Percentiles rank a stretch among this genome's conserved stretches.
Evolutionary conservation across 2,329 filamentous ascomycete genomes (phyloP).

Genomic region (Alternaria alternata): DNA sequence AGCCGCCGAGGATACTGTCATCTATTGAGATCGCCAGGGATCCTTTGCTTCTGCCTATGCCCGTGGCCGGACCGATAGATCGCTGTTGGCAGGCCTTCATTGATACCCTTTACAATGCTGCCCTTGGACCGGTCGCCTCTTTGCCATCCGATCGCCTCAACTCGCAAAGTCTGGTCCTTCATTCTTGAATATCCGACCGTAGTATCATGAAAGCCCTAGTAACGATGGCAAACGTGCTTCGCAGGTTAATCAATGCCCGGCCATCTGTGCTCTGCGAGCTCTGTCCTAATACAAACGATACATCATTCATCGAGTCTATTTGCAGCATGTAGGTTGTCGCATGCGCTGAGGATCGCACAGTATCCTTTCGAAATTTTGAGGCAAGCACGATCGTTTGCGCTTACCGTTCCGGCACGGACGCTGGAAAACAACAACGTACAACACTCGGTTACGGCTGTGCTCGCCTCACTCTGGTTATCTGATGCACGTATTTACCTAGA

Average conservation of each 20-base stretch:
- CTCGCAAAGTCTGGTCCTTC: background rate
- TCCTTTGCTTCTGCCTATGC: background rate
- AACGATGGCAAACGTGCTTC: background rate
- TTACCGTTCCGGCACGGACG: constrained; percentile 26
- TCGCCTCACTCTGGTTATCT: constrained; percentile 2
- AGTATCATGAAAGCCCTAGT: background rate
- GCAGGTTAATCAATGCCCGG: background rate
- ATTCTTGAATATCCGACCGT: background rate
- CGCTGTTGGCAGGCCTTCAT: background rate
- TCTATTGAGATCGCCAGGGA: constrained; percentile 68
- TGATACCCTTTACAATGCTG: background rate
- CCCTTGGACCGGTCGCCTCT: background rate
- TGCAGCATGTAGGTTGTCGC: background rate
- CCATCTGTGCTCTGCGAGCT: background rate
- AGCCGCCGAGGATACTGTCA: constrained; percentile 88
- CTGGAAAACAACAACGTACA: constrained; percentile 19
- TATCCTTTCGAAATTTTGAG: background rate
- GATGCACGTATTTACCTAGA: constrained; percentile 1
- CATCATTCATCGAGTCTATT: background rate
- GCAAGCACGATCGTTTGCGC: background rate
- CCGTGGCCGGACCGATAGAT: constrained; percentile 2
- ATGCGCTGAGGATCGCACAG: background rate
- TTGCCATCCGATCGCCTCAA: background rate
- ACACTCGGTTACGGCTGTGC: background rate
- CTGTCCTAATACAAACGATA: background rate